Conservation (phyloP, 768 basidiomycete genomes). For the Pisolithus albus region DNA sequence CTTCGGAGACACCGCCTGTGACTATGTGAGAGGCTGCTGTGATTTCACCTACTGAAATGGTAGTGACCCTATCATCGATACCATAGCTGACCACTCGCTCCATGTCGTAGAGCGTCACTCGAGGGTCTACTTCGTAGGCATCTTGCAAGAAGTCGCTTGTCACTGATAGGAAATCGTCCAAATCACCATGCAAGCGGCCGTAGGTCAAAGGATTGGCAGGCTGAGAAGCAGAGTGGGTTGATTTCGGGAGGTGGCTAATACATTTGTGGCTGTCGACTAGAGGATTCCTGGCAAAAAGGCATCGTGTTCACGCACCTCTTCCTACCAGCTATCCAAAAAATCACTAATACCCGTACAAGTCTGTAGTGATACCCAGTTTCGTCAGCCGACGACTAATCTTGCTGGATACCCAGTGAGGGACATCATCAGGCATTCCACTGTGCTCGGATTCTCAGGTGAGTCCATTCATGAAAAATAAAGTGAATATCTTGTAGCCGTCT, state of each 20-base stretch:
- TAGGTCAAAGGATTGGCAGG: not conserved
- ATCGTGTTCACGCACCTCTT: conserved; percentile 19
- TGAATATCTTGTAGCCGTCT: conserved; percentile 41
- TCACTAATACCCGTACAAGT: conserved; percentile 18
- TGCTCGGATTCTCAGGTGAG: conserved; percentile 17
- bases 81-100: conserved; percentile 26
- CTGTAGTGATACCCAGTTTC: conserved; percentile 25
- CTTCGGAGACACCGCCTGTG: too few species aligned
- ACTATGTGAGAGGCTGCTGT: too few species aligned
- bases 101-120: conserved; percentile 30
- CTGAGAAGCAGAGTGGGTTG: conserved; percentile 2
- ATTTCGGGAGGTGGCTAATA: conserved; percentile 16
- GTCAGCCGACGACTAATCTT: conserved; percentile 21
- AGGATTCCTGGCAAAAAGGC: conserved; percentile 18
- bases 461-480: conserved; percentile 33
- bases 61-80: conserved; percentile 29
- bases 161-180: conserved; percentile 12
- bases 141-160: conserved; percentile 11
- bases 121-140: conserved; percentile 6
- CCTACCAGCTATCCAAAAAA: conserved; percentile 30
- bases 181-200: conserved; percentile 7
- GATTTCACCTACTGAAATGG: conserved; percentile 8
- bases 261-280: conserved; percentile 25
- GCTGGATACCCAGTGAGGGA: conserved; percentile 22
- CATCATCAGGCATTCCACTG: conserved; percentile 14